phyloP scores from a whole-genome alignment of 129 eudicot species.

The Helianthus tuberosus region DNA sequence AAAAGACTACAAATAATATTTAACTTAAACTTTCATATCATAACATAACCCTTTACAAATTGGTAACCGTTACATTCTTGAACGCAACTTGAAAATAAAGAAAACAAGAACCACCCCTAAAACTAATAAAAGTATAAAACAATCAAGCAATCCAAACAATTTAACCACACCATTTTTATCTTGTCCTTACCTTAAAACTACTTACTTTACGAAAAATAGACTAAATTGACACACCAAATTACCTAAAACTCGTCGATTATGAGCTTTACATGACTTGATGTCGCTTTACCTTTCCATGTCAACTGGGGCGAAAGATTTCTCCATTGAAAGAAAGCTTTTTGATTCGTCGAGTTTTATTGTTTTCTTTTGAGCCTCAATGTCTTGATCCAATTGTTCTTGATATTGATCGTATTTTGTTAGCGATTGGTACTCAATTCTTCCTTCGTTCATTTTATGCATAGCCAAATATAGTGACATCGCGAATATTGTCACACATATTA shows the following conservation, averaged over 20 bases:
- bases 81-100: conserved; percentile 10
- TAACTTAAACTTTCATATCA: conserved; percentile 1
- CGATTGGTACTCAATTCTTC: conserved; percentile 54
- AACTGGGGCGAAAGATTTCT: conserved; percentile 48
- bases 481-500: conserved; percentile 53
- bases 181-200: neutral
- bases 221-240: conserved; percentile 11
- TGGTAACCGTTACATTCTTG: neutral
- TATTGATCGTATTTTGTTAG: conserved; percentile 32
- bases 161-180: neutral
- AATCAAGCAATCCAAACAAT: conserved; percentile 39
- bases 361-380: conserved; percentile 72
- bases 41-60: conserved; percentile 33
- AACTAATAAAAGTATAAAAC: conserved; percentile 29
- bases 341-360: conserved; percentile 26
- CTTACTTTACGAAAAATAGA: conserved; percentile 16
- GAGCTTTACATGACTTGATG: neutral
- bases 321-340: conserved; percentile 51
- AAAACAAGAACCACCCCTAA: conserved; percentile 17
- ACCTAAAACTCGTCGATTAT: neutral
- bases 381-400: conserved; percentile 25
- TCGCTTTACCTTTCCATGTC: conserved; percentile 70
- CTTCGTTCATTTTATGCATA: conserved; percentile 45
- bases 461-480: conserved; percentile 48
- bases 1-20: neutral